Base-by-base conservation (phyloP, 2,329 filamentous ascomycete genomes). In the Phyllosticta capitalensis region DNA sequence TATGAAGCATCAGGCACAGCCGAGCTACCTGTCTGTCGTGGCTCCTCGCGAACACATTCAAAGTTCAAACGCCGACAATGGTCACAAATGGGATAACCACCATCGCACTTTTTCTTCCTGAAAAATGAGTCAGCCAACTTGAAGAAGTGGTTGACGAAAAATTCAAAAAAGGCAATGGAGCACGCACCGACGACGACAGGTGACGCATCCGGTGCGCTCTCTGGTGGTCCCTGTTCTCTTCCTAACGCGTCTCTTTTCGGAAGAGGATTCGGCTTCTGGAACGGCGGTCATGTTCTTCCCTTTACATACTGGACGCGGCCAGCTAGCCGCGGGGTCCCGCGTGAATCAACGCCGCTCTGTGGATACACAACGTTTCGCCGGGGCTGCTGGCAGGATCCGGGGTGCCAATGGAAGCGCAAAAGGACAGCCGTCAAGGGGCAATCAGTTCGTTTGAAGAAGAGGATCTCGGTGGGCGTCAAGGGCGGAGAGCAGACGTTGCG, bases 41-140 rank as follows among this genome's bases (percentile, higher is more conserved):
- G 58, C 33, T 60, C 58, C 24, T 60, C 58, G 22, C 58, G 58
- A 14, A 60, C 54, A 21, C 58, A 60, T 14, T 60, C 58, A 21
- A 60, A 60, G 48, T 60, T 60, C 9, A 60, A 49, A 4, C 58
- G 58, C n/a, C 58, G 45, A 21, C 58, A 60, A 50, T 60, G 54
- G 58, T 60, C 52, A 21, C 58, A 60, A 33, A 56, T 33, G 33
- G 58, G 58, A 33, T 60, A 60, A 48, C 51, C 58, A 19, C 51
- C 54, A 22, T 55, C 54, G 50, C 58, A 60, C 33, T 60, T 60
- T 28, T 60, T 60, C 54, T 60, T 60, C 9, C 58, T 60, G 26
- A 19, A 22, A 6, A 10, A n/a, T 7, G 50, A 3, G 57, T 59
- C 21, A 59, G 57, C 50, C 50, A 58, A 49, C 7, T 24, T 58